Evolutionary conservation across 2,329 filamentous ascomycete species (phyloP), one percentile per base, ranked within the genome.

Genomic region (Hirsutella rhossiliensis): DNA sequence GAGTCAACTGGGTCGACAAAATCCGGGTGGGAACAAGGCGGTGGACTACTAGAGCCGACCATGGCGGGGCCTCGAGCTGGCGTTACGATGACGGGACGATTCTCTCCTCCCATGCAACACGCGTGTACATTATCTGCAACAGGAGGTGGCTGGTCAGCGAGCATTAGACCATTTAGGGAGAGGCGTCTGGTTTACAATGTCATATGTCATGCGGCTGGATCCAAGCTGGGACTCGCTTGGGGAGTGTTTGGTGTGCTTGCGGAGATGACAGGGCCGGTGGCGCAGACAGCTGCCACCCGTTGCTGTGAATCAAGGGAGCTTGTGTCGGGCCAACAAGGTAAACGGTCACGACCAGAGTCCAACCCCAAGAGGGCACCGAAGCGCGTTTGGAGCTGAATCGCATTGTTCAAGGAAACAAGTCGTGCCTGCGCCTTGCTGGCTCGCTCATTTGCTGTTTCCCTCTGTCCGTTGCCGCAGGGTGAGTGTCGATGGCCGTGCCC

Each of bases 41-140:
- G 34, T n/a, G n/a, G 34, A 17, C 34, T 17, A 3, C 34, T 17
- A 18, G 18, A 32, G 29, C 18, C 18, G 12, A 31, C 3, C 13
- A 8, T 19, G 30, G 39, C 17, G 15, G 34, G 18, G 34, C 18
- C 34, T 37, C 15, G 34, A 18, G 18, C 45, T 46, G 36, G 20
- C 32, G 38, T 40, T 32, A 40, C 43, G 44, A 32, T 47, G 46
- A 50, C 49, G 48, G 47, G 13, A 69, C 63, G 62, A 70, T 73
- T 27, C 68, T 71, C 71, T 72, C 67, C 69, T 71, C 71, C 62
- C 59, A 64, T 66, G 62, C 64, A 60, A 58, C 53, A 30, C 38
- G 45, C 63, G 56, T 74, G 68, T 73, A 74, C 64, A 71, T 63
- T 72, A 72, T 43, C 34, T 37, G 18, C 34, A 29, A 30, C 60